Base-by-base conservation (phyloP, 2,329 filamentous ascomycete genomes). In the Monilinia vaccinii-corymbosi region DNA sequence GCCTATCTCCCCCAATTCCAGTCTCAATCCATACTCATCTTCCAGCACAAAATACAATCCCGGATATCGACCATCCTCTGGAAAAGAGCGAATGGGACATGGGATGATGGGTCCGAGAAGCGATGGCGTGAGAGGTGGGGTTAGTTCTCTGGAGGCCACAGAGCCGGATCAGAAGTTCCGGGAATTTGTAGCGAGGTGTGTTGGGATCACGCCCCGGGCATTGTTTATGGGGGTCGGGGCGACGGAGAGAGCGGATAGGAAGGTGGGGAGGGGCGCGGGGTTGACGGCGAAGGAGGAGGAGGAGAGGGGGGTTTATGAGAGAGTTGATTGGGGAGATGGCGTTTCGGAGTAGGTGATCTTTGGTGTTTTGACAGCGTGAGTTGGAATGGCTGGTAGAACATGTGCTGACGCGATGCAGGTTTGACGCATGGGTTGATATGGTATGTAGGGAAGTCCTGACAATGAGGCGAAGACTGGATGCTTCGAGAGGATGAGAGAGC, bases 381-480 rank as follows among this genome's bases (percentile, higher is more conserved):
- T 21, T 11, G 7, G 23, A 11, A 16, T 31, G 3, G 4, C 10
- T n/a, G 14, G 3, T 40, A 1, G 16, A 3, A 18, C 1, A 2
- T 14, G 28, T 40, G 18, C 51, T 53, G 23, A 53, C 5, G 38
- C 13, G 8, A 21, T 38, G 5, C 14, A 58, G 56, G 25, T 58
- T 44, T 10, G 46, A 58, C 34, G 56, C 18, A 0, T 58, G 56
- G 45, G 56, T 58, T 7, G 56, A 58, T 25, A 58, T 58, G 56
- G 56, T 58, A 23, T 58, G 45, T 14, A 58, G 50, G 21, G 56
- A 58, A 5, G 56, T 58, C 5, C 18, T 58, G 6, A 34, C 36
- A 6, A 58, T 58, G 56, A 58, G 56, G 7, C 28, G 46, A 40
- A 44, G 56, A 32, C 36, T 58, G 5, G 56, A 58, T 34, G 46